Evolutionary conservation across 495 filamentous ascomycete genomes (phyloP), one percentile per base, ranked within the genome.

Genomic region (Extremus antarcticus): DNA sequence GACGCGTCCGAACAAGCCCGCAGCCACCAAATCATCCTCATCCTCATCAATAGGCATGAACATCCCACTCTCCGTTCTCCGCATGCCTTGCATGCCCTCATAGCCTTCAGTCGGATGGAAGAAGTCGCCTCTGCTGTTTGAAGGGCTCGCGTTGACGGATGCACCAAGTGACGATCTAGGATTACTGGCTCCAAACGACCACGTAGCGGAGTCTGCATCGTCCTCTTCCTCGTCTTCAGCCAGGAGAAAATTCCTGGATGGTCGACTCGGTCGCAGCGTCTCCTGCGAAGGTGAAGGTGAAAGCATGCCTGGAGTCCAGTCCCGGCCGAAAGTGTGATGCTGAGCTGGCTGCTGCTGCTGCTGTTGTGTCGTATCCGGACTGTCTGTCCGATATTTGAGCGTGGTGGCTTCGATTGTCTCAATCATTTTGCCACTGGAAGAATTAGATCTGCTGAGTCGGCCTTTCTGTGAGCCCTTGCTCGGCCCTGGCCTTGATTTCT

Each of bases 321-420:
- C 61, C 46, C 68, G 68, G 48, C 65, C 68, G 47, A 70, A 66
- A 1, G 49, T 49, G 43, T 63, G 58, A 49, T 61, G 59, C 19
- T 60, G 52, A 43, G 52, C 51, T 25, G 57, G 32, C 35, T 56
- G 47, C 2, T 23, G 35, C 2, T 23, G 35, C 15, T 17, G 25
- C 29, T 53, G n/a, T 25, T 17, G 76, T 9, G 78, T 75, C 20
- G 68, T 47, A 41, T 89, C 84, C 0, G 88, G 87, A 0, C 85
- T 84, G 55, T 92, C 92, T 25, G 84, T 81, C 32, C 84, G 77
- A 59, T 89, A 92, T 65, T 97, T 98, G 16, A 98, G 73, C 4
- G 87, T 96, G 2, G 92, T 97, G 0, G 88, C 86, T 4, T 90
- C 90, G 19, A 98, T 74, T 71, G 88, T 94, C 10, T 88, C 90